Evolutionary conservation across 305 asterid species (phyloP).

Genomic region (Fraxinus sp.): DNA sequence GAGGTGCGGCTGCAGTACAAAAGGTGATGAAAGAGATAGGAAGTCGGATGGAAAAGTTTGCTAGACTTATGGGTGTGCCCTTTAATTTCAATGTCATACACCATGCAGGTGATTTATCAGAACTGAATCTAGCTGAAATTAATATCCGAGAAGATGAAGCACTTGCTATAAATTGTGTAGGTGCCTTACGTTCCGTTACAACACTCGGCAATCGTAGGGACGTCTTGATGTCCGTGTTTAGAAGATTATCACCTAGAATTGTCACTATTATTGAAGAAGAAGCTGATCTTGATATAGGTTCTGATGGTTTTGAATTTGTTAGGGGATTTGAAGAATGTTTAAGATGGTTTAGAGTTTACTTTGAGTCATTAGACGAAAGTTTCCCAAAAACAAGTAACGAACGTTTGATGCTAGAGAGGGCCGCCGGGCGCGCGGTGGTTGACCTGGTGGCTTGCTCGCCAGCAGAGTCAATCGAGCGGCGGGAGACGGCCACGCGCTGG

Average conservation of each 20-base stretch:
- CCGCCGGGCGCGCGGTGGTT: slow-evolving; percentile 79
- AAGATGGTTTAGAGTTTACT: slow-evolving; percentile 94
- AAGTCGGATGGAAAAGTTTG: slow-evolving; percentile 81
- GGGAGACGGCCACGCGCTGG: slow-evolving; percentile 86
- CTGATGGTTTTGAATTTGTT: slow-evolving; percentile 59
- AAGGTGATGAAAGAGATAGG: slow-evolving; percentile 86
- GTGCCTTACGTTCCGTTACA: slow-evolving; percentile 64
- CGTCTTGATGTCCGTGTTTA: slow-evolving; percentile 47
- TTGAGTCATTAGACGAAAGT: slow-evolving; percentile 83
- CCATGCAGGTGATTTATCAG: slow-evolving; percentile 78
- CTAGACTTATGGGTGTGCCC: slow-evolving; percentile 95
- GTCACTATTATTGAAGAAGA: slow-evolving; percentile 86
- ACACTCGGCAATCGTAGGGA: slow-evolving; percentile 51
- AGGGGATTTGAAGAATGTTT: slow-evolving; percentile 73
- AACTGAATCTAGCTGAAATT: slow-evolving; percentile 44
- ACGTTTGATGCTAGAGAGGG: slow-evolving; percentile 86
- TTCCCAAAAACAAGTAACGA: slow-evolving; percentile 73
- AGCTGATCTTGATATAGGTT: slow-evolving; percentile 76
- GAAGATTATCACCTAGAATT: slow-evolving; percentile 64
- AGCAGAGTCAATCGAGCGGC: slow-evolving; percentile 66
- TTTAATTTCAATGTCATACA: slow-evolving; percentile 60
- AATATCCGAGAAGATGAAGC: slow-evolving; percentile 71
- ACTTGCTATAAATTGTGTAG: slow-evolving; percentile 72
- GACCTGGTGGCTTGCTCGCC: slow-evolving; percentile 81
- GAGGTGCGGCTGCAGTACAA: slow-evolving; percentile 45